Evolutionary conservation across 768 basidiomycete genomes (phyloP).

Genomic region (Termitomyces sp.): DNA sequence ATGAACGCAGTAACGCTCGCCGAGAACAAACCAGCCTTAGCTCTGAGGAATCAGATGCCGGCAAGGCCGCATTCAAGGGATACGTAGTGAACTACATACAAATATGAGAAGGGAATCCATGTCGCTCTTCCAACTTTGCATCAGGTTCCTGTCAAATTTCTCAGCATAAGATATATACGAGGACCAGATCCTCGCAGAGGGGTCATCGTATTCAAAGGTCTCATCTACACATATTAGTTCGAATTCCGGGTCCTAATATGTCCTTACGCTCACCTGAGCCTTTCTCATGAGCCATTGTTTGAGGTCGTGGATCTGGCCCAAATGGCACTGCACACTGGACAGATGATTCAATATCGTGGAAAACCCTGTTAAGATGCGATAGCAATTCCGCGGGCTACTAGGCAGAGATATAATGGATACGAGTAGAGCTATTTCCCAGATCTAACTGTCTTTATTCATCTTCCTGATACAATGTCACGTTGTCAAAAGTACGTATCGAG

Average conservation of each 20-base stretch:
- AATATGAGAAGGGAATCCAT: not conserved
- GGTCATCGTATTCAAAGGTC: not conserved
- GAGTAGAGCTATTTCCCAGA: not conserved
- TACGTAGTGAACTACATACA: not conserved
- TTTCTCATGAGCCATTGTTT: not conserved
- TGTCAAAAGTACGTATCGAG: not conserved
- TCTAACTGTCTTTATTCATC: not conserved
- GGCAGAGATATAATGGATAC: not conserved
- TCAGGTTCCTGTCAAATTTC: not conserved
- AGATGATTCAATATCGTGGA: not conserved
- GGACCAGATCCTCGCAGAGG: not conserved
- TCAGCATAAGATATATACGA: not conserved
- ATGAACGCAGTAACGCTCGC: not conserved
- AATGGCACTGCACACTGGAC: not conserved
- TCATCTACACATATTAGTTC: not conserved
- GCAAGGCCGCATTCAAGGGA: not conserved
- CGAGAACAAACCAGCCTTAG: not conserved
- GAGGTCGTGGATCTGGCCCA: not conserved
- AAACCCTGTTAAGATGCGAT: not conserved
- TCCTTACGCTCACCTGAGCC: not conserved
- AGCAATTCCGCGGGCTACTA: not conserved
- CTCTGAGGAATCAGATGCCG: not conserved
- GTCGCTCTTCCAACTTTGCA: not conserved
- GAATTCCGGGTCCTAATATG: not conserved
- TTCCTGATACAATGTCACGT: not conserved